These are phyloP conservation scores for Moesziomyces globuligerus DNA, from an alignment of 1,284 basidiomycete genomes.

Conservation along the genomic window DNA sequence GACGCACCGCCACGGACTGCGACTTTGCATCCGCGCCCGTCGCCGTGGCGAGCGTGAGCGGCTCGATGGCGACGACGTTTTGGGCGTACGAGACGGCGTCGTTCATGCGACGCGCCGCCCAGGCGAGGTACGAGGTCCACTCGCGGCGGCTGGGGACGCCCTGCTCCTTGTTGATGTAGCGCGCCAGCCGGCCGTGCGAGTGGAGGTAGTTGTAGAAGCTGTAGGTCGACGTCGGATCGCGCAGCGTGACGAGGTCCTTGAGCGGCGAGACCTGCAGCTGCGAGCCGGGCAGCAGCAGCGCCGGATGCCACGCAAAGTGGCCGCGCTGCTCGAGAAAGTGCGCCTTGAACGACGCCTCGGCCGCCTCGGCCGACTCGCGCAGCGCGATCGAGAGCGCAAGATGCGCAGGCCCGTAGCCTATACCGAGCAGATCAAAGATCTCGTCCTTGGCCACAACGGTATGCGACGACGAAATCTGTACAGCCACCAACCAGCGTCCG, in stretches of 20 bases:
- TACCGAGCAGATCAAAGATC: conserved; percentile 60
- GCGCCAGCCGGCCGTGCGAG: conserved; percentile 55
- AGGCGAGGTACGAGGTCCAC: conserved; percentile 66
- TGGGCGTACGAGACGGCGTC: conserved; percentile 57
- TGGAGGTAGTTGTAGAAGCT: conserved; percentile 66
- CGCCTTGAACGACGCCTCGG: conserved; percentile 44
- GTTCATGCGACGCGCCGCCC: conserved; percentile 62
- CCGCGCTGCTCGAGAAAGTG: conserved; percentile 61
- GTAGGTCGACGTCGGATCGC: conserved; percentile 65
- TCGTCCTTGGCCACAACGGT: conserved; percentile 33
- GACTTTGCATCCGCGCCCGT: conserved; percentile 23
- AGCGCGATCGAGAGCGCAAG: conserved; percentile 63
- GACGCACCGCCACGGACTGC: conserved; percentile 29
- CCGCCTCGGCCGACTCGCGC: conserved; percentile 56
- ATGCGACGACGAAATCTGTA: conserved; percentile 25
- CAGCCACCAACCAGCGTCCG: not conserved
- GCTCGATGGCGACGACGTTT: conserved; percentile 57
- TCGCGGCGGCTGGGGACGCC: conserved; percentile 63
- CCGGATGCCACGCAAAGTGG: conserved; percentile 65
- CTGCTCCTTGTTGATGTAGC: conserved; percentile 66
- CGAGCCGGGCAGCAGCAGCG: conserved; percentile 63
- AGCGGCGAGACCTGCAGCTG: conserved; percentile 66
- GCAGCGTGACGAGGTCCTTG: conserved; percentile 65
- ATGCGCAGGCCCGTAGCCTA: conserved; percentile 65
- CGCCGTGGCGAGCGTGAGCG: conserved; percentile 34